phyloP scores from a whole-genome alignment of 1,139 yeast species.

The Candida labiduridarum region DNA sequence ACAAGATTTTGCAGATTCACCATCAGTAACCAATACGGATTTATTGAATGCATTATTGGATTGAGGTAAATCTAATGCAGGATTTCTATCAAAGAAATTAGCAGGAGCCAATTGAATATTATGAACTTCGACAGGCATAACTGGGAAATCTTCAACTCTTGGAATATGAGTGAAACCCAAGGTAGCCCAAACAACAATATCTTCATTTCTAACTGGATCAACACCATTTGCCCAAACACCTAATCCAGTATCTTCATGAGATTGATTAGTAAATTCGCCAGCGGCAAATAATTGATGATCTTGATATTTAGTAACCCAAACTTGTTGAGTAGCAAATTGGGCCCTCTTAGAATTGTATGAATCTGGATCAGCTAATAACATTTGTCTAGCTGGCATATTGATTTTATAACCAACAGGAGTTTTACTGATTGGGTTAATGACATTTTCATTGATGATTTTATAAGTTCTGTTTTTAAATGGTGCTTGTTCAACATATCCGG shows the following conservation, averaged over 20 bases:
- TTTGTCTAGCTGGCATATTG: conserved; percentile 74
- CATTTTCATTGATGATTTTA: conserved; percentile 79
- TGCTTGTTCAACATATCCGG: conserved; percentile 74
- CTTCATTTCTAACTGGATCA: conserved; percentile 77
- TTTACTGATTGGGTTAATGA: conserved; percentile 73
- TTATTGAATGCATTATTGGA: conserved; percentile 73
- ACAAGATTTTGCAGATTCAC: conserved; percentile 34
- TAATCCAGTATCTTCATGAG: conserved; percentile 63
- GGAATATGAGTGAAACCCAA: conserved; percentile 87
- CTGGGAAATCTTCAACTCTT: conserved; percentile 85
- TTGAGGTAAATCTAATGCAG: conserved; percentile 82
- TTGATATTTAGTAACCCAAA: conserved; percentile 75
- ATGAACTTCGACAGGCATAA: conserved; percentile 83
- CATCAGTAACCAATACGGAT: conserved; percentile 45
- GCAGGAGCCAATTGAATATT: conserved; percentile 70
- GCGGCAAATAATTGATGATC: conserved; percentile 74
- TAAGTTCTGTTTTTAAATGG: conserved; percentile 76
- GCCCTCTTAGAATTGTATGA: conserved; percentile 70
- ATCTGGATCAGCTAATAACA: conserved; percentile 67
- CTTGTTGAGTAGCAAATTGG: conserved; percentile 69
- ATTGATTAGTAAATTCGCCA: conserved; percentile 80
- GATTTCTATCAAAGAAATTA: conserved; percentile 81
- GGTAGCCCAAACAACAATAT: conserved; percentile 85
- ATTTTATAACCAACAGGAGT: conserved; percentile 85
- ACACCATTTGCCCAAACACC: conserved; percentile 68